Evolutionary conservation across 768 basidiomycete species (phyloP), one percentile per base, ranked within the genome.

Genomic region (Tylopilus intermedius): DNA sequence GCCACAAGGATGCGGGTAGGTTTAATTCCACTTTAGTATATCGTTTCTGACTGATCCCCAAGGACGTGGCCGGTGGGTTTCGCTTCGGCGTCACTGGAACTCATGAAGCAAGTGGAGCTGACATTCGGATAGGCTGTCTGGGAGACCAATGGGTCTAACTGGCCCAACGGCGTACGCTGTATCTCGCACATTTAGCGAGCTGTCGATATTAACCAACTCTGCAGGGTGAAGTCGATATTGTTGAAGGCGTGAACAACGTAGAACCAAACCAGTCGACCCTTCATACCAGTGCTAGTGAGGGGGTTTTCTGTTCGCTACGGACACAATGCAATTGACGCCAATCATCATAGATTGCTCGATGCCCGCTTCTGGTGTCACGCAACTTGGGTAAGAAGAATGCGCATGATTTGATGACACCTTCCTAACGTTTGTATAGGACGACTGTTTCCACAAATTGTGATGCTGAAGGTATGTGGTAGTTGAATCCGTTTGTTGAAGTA

Each of bases 241-340:
- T 68, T 7, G 67, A 68, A 45, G 67, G 71, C 40, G 81, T 84
- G 13, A 84, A 85, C 58, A 71, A 82, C 58, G 69, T 76, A 49
- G 67, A 67, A 13, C 74, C 79, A 2, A 80, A 83, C 59, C 71
- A 74, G 52, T 71, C 73, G 2, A 78, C 82, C 0, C 69, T 86
- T 37, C 85, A 86, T 63, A 84, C 83, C 5, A 71, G 69, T 50
- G 57, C 78, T 10, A 70, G 80, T 77, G 52, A 44, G 71, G 47
- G 29, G 5, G 15, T 24, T 24, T 44, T 8, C 35, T 21, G 13
- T 24, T 18, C 15, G 6, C 11, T 8, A 26, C 18, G 10, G 14
- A 37, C 5, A 10, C 22, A 2, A 3, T 8, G 22, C 35, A n/a
- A 26, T 24, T 51, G n/a, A 50, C 18, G 14, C 21, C 2, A 29